Evolutionary conservation across 257 asterid genomes (phyloP).

Genomic region (Penstemon newberryi): DNA sequence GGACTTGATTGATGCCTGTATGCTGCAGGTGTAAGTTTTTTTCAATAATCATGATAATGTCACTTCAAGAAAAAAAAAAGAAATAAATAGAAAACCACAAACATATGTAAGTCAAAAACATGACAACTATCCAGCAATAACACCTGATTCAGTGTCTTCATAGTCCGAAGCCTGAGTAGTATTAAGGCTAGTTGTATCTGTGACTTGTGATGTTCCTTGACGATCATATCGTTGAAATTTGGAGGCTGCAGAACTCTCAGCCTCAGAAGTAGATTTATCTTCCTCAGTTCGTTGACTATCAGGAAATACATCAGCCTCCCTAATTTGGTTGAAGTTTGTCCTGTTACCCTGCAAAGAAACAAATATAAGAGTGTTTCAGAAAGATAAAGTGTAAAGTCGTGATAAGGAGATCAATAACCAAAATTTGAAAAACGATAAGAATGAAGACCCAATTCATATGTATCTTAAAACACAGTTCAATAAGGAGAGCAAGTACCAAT

Average conservation of each 20-base stretch:
- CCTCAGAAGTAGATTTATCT: slow-evolving; percentile 48
- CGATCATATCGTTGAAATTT: slow-evolving; percentile 52
- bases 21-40: slow-evolving; percentile 47
- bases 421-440: slow-evolving; percentile 1
- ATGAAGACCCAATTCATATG: not conserved
- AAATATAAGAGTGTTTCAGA: slow-evolving; percentile 23
- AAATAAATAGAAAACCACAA: slow-evolving; percentile 12
- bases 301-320: slow-evolving; percentile 51
- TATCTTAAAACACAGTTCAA: not conserved
- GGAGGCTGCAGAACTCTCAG: slow-evolving; percentile 55
- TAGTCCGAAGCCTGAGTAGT: slow-evolving; percentile 70
- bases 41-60: slow-evolving; percentile 23
- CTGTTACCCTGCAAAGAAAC: slow-evolving; percentile 65
- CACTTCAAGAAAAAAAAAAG: slow-evolving; percentile 15
- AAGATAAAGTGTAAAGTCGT: slow-evolving; percentile 11
- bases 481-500: not conserved
- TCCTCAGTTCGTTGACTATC: slow-evolving; percentile 49
- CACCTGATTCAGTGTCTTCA: slow-evolving; percentile 98
- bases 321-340: slow-evolving; percentile 56
- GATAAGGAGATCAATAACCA: slow-evolving; percentile 16
- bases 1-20: slow-evolving; percentile 64
- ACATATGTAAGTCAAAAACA: slow-evolving; percentile 6
- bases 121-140: slow-evolving; percentile 27
- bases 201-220: slow-evolving; percentile 64
- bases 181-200: slow-evolving; percentile 69